These are phyloP conservation scores for Sugiyamaella chiloensis DNA, from an alignment of 805 yeast species.

Conservation along the genomic window DNA sequence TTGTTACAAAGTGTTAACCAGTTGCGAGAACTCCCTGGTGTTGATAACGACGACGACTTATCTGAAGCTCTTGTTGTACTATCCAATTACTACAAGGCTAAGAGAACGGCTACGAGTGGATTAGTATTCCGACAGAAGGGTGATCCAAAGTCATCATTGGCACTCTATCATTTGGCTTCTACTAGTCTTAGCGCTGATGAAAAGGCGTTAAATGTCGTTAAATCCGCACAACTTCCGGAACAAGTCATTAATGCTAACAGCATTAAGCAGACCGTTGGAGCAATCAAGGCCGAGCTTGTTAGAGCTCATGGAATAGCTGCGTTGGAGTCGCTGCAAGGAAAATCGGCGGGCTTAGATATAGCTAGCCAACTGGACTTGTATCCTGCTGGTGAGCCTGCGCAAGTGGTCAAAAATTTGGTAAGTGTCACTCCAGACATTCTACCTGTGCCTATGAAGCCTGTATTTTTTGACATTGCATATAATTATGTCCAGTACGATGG, in stretches of 20 bases:
- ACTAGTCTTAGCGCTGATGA: neutral
- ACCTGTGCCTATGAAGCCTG: constrained; percentile 80
- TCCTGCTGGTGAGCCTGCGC: constrained; percentile 34
- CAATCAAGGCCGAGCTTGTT: constrained; percentile 11
- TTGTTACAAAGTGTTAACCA: constrained; percentile 54
- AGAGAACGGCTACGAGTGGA: constrained; percentile 46
- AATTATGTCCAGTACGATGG: constrained; percentile 59
- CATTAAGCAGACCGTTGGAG: neutral
- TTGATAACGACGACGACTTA: constrained; percentile 76
- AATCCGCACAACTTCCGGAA: neutral
- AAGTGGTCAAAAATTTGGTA: constrained; percentile 29
- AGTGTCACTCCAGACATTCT: constrained; percentile 39
- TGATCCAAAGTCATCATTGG: constrained; percentile 32
- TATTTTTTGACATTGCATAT: constrained; percentile 84
- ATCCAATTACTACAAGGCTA: constrained; percentile 44
- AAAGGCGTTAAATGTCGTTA: neutral
- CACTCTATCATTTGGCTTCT: constrained; percentile 25
- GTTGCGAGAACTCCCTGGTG: constrained; percentile 84
- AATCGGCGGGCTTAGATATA: constrained; percentile 23
- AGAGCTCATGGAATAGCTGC: constrained; percentile 37
- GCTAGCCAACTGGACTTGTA: constrained; percentile 45
- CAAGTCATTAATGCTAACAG: neutral
- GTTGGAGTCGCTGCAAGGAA: constrained; percentile 24
- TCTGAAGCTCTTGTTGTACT: constrained; percentile 51
- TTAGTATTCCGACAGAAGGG: constrained; percentile 31